Evolutionary conservation across 441 rosid genomes (phyloP).

Genomic region (Theobroma grandiflorum): DNA sequence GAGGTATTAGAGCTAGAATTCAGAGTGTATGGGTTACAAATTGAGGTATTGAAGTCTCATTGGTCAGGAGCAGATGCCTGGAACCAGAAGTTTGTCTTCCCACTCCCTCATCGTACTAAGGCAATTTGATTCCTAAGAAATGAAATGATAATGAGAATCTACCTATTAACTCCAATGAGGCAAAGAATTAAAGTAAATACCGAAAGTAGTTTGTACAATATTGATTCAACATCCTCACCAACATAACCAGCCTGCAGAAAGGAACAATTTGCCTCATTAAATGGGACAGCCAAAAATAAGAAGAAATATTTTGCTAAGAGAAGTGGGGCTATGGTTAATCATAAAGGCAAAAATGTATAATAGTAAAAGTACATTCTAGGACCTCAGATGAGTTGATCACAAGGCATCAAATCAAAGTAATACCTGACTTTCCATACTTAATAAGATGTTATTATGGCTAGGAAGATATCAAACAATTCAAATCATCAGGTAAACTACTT

Average conservation of each 20-base stretch:
- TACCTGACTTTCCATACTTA: not conserved
- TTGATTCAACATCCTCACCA: slow-evolving; percentile 98
- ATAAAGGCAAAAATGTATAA: slow-evolving; percentile 3
- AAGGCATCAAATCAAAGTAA: not conserved
- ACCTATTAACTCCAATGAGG: not conserved
- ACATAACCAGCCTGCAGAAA: slow-evolving; percentile 91
- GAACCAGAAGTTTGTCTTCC: not conserved
- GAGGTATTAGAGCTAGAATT: not conserved
- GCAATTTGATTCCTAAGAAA: slow-evolving; percentile 2
- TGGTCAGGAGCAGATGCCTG: not conserved
- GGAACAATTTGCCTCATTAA: slow-evolving; percentile 18
- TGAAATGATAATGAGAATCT: not conserved
- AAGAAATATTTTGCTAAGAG: not conserved
- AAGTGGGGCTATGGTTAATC: not conserved
- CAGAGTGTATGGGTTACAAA: not conserved
- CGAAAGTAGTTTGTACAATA: slow-evolving; percentile 80
- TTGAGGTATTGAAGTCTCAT: not conserved
- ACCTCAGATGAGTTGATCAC: not conserved
- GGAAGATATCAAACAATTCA: slow-evolving; percentile 14
- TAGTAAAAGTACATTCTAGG: slow-evolving; percentile 1
- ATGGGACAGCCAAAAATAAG: slow-evolving; percentile 6
- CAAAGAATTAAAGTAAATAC: slow-evolving; percentile 46
- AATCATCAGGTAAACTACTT: not conserved
- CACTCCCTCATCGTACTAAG: not conserved
- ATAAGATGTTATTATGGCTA: slow-evolving; percentile 6